These are phyloP conservation scores for Endotrypanum monterogeii DNA, from an alignment of 208 protist species.

Conservation along the genomic window DNA sequence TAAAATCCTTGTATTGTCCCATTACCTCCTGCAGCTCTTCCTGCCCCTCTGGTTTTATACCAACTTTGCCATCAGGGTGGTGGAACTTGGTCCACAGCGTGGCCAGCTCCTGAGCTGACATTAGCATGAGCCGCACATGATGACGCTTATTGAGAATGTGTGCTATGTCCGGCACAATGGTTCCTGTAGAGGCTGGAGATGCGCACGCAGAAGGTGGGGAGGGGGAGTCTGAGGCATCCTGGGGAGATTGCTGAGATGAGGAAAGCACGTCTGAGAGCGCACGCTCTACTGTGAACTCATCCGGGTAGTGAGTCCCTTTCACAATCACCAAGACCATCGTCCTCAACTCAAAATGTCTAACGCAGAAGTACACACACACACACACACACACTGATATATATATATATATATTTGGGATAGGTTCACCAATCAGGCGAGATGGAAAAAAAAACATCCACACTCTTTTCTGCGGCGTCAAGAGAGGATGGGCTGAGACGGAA, in stretches of 20 bases:
- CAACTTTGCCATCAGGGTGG: neutral
- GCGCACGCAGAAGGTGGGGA: neutral
- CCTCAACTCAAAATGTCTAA: too few relatives aligned
- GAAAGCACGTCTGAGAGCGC: constrained; percentile 28
- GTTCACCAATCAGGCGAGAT: neutral
- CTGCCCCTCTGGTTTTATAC: neutral
- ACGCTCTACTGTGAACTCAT: constrained; percentile 72
- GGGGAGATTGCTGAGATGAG: neutral
- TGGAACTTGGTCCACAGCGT: constrained; percentile 9
- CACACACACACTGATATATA: too few relatives aligned
- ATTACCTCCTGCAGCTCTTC: neutral
- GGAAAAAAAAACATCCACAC: neutral
- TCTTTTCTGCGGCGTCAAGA: neutral
- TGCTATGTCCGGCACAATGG: constrained; percentile 38
- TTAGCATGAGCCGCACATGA: constrained; percentile 61
- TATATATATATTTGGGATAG: too few relatives aligned
- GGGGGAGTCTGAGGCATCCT: neutral
- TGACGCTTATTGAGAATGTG: constrained; percentile 77
- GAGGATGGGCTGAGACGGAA: neutral
- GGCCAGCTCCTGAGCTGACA: constrained; percentile 69
- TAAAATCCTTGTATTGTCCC: constrained; percentile 24
- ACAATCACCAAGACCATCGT: constrained; percentile 77
- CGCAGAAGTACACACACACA: too few relatives aligned
- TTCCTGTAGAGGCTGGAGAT: neutral
- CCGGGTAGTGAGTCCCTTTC: constrained; percentile 81